Percentiles rank a stretch among this genome's conserved stretches.
phyloP scores from a whole-genome alignment of 2,329 filamentous ascomycete species.

The Meredithiella fracta region DNA sequence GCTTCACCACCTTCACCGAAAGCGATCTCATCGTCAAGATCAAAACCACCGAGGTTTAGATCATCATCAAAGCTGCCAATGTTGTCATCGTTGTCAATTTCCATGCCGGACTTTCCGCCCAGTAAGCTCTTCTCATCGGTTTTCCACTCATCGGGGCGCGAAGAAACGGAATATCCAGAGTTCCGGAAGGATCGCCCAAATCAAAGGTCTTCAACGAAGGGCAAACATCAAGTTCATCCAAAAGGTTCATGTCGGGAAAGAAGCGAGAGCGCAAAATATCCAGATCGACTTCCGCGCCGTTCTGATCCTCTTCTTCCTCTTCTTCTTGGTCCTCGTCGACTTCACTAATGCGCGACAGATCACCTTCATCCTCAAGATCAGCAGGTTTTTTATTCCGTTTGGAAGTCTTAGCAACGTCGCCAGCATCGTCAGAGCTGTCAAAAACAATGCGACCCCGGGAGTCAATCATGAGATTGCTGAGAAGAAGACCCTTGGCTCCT shows the following conservation, averaged over 20 bases:
- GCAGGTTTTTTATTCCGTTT: constrained; percentile 19
- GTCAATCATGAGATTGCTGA: constrained; percentile 96
- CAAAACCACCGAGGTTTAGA: constrained; percentile 53
- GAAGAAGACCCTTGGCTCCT: constrained; percentile 86
- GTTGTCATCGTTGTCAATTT: constrained; percentile 74
- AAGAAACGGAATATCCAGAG: constrained; percentile 80
- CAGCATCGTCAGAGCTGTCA: constrained; percentile 83
- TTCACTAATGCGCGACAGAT: constrained; percentile 11
- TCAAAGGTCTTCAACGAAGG: constrained; percentile 90
- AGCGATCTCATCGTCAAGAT: constrained; percentile 58
- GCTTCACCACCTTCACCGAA: constrained; percentile 94
- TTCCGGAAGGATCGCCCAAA: constrained; percentile 68
- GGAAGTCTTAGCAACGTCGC: constrained; percentile 27
- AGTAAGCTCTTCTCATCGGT: constrained; percentile 37
- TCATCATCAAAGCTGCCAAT: constrained; percentile 60
- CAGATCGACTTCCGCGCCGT: constrained; percentile 57
- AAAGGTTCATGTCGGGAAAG: constrained; percentile 60
- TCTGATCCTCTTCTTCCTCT: constrained; percentile 26
- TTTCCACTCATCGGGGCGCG: constrained; percentile 79
- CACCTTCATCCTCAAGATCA: not conserved
- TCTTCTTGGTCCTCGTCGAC: constrained; percentile 26
- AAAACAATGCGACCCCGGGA: constrained; percentile 86
- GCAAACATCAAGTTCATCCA: constrained; percentile 84
- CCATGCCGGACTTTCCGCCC: constrained; percentile 59
- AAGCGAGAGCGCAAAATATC: constrained; percentile 58